Conservation (phyloP, 495 filamentous ascomycete species). For the Hyaloscypha variabilis region DNA sequence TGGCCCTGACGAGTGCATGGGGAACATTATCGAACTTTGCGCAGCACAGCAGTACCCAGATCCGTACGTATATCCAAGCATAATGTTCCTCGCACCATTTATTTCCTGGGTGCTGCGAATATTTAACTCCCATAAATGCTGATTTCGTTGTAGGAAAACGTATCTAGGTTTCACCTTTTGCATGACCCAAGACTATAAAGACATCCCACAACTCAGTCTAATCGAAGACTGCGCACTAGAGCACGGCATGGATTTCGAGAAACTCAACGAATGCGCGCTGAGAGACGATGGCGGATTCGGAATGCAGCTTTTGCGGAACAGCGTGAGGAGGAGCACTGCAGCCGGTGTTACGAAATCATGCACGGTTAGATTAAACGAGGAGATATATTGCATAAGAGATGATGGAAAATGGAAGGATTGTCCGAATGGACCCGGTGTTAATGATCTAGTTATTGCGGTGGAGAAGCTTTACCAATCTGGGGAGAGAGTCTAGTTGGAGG, state of each 20-base stretch:
- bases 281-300: constrained; percentile 63
- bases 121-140: background rate
- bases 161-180: constrained; percentile 93
- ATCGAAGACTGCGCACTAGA: constrained; percentile 85
- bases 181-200: constrained; percentile 67
- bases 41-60: constrained; percentile 78
- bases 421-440: constrained; percentile 63
- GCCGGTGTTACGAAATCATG: constrained; percentile 82
- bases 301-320: constrained; percentile 71
- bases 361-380: constrained; percentile 78
- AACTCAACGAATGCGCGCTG: constrained; percentile 74
- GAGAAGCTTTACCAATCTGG: constrained; percentile 53
- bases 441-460: constrained; percentile 76
- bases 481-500: constrained; percentile 37
- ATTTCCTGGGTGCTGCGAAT: background rate
- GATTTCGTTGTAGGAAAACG: constrained; percentile 48
- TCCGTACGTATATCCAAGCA: constrained; percentile 36
- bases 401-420: constrained; percentile 81
- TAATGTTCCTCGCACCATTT: background rate
- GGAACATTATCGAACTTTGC: constrained; percentile 93
- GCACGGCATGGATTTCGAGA: constrained; percentile 83
- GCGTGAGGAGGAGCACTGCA: constrained; percentile 67
- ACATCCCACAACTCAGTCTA: constrained; percentile 73
- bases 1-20: constrained; percentile 88
- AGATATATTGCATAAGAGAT: constrained; percentile 85